Conservation (phyloP, 345 rosid genomes). For the Linum trigynum region DNA sequence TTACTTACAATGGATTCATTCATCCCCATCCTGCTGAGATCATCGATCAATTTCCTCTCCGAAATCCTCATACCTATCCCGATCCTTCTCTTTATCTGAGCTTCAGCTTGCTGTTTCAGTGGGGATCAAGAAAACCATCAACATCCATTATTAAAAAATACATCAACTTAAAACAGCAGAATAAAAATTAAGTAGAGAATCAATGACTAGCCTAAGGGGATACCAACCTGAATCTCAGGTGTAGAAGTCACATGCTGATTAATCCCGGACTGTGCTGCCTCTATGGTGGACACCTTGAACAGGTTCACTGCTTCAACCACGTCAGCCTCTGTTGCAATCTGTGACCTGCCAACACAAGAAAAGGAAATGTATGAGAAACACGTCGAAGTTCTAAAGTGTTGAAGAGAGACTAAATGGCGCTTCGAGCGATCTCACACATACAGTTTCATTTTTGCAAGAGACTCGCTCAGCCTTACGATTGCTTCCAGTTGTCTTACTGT, state of each 20-base stretch:
- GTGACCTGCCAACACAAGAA: slow-evolving; percentile 40
- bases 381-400: too few species aligned
- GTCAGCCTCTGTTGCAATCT: slow-evolving; percentile 71
- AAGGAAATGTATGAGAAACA: not conserved
- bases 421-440: slow-evolving; percentile 25
- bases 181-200: too few species aligned
- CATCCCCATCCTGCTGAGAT: slow-evolving; percentile 79
- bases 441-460: slow-evolving; percentile 94
- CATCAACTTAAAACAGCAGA: too few species aligned
- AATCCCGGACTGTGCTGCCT: slow-evolving; percentile 92
- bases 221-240: slow-evolving; percentile 71
- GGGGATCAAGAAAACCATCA: not conserved
- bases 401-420: too few species aligned
- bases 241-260: slow-evolving; percentile 77
- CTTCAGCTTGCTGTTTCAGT: slow-evolving; percentile 71
- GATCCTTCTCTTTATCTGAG: slow-evolving; percentile 78
- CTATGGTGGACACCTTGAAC: slow-evolving; percentile 89
- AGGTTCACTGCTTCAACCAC: slow-evolving; percentile 84
- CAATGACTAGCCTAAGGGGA: too few species aligned
- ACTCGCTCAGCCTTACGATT: slow-evolving; percentile 78
- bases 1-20: slow-evolving; percentile 73
- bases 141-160: too few species aligned
- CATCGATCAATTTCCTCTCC: slow-evolving; percentile 80
- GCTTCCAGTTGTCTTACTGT: slow-evolving; percentile 97
- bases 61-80: slow-evolving; percentile 84